phyloP scores from a whole-genome alignment of 2,329 filamentous ascomycete genomes.

The Simplicillium sp. region DNA sequence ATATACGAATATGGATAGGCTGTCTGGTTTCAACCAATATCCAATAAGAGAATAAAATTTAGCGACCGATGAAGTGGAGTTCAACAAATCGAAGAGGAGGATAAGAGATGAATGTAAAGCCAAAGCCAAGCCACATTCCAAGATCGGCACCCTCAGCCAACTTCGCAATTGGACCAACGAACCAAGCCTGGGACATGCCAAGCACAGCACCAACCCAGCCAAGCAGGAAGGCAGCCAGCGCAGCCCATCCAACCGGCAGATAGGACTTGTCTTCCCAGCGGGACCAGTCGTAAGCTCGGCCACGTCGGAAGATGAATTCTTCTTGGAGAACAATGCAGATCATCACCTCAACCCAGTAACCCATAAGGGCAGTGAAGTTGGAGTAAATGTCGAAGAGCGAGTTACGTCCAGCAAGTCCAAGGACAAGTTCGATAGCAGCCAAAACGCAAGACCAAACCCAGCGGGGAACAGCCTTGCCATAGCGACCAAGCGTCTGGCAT shows the following conservation, averaged over 20 bases:
- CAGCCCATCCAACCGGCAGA: conserved; percentile 33
- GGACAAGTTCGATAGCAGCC: conserved; percentile 44
- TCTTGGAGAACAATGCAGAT: conserved; percentile 37
- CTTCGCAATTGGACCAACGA: conserved; percentile 44
- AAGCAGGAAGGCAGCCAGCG: conserved; percentile 31
- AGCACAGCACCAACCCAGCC: conserved; percentile 43
- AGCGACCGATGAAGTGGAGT: conserved; percentile 16
- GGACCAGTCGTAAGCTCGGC: conserved; percentile 29
- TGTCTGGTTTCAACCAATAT: not conserved
- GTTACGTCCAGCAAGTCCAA: conserved; percentile 42
- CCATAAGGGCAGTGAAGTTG: conserved; percentile 44
- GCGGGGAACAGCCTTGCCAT: conserved; percentile 40
- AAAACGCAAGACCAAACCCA: conserved; percentile 43
- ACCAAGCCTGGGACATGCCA: conserved; percentile 50
- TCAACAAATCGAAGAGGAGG: conserved; percentile 17
- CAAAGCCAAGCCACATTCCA: conserved; percentile 52
- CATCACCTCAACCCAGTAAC: conserved; percentile 45
- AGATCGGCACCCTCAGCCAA: conserved; percentile 39
- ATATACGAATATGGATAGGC: not conserved
- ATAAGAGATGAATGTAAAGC: conserved; percentile 43
- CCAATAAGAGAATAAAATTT: not conserved
- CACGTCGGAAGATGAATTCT: conserved; percentile 31
- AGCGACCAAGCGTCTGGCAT: conserved; percentile 48
- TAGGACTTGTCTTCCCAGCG: conserved; percentile 35
- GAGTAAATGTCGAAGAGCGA: conserved; percentile 43